A percentile compares a stretch with the other conserved stretches of the same genome.
Evolutionary conservation across 192 early-diverging fungal species (phyloP).

Genomic region (Martensiomyces pterosporus): DNA sequence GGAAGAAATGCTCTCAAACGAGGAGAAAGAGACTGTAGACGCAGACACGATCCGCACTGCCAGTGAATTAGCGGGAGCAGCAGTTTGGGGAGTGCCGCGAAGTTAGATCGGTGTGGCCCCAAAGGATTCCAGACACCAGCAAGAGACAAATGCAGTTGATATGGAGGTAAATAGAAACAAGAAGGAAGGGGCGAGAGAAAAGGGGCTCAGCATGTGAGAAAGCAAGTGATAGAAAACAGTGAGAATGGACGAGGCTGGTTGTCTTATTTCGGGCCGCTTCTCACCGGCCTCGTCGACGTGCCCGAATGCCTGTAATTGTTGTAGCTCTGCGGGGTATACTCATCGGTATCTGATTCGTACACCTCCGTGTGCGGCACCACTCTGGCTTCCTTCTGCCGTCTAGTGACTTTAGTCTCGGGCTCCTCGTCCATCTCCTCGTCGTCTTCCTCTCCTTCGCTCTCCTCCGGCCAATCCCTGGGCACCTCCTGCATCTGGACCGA

Average conservation of each 20-base stretch:
- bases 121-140: too few relatives aligned
- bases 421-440: conserved; percentile 27
- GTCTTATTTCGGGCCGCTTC: conserved; percentile 5
- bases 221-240: neutral
- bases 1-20: too few relatives aligned
- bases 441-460: conserved; percentile 38
- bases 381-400: conserved; percentile 32
- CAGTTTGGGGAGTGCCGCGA: too few relatives aligned
- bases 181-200: too few relatives aligned
- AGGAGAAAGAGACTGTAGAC: too few relatives aligned
- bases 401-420: conserved; percentile 26
- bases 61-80: too few relatives aligned
- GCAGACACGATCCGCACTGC: too few relatives aligned
- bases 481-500: conserved; percentile 46
- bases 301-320: conserved; percentile 35
- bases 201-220: neutral
- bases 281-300: conserved; percentile 29
- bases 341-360: conserved; percentile 41
- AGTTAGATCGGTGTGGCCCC: too few relatives aligned
- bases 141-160: too few relatives aligned
- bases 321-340: conserved; percentile 10
- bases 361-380: conserved; percentile 44
- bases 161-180: too few relatives aligned
- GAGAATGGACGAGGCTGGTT: too few relatives aligned
- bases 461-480: conserved; percentile 43